Percentiles rank a stretch among this genome's conserved stretches.
These are phyloP conservation scores for Pyrenophora graminea DNA, from an alignment of 2,329 filamentous ascomycete genomes.

Conservation along the genomic window DNA sequence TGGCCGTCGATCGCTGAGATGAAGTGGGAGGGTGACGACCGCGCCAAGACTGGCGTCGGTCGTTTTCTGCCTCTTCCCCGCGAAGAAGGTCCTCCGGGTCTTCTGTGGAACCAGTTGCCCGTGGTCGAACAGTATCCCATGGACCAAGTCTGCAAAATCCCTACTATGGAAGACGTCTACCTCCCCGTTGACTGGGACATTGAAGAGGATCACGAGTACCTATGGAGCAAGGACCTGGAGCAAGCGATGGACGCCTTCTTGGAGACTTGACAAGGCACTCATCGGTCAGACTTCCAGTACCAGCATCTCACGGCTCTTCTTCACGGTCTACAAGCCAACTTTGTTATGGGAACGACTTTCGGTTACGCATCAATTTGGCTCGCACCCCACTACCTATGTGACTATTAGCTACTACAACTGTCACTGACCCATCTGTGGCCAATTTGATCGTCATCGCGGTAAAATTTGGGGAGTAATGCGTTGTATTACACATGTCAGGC, in stretches of 20 bases:
- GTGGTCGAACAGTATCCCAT: constrained; percentile 45
- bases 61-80: constrained; percentile 52
- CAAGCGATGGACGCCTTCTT: constrained; percentile 34
- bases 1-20: constrained; percentile 50
- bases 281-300: not conserved
- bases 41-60: constrained; percentile 50
- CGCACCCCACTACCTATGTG: constrained; percentile 6
- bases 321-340: not conserved
- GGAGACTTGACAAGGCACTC: constrained; percentile 13
- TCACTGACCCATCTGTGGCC: constrained; percentile 2
- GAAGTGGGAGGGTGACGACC: constrained; percentile 55
- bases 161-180: constrained; percentile 45
- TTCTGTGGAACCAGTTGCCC: constrained; percentile 50
- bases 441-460: not conserved
- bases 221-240: constrained; percentile 34
- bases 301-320: not conserved
- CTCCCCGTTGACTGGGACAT: constrained; percentile 45
- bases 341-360: not conserved
- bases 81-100: constrained; percentile 45
- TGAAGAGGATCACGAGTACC: constrained; percentile 31
- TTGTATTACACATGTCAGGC: not conserved
- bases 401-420: constrained; percentile 6
- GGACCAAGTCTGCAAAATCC: constrained; percentile 45
- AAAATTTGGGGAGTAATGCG: not conserved
- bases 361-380: constrained; percentile 22